Percentiles rank a stretch among this genome's conserved stretches.
These are phyloP conservation scores for Sutorius eximius DNA, from an alignment of 1,284 basidiomycete species.

Conservation along the genomic window DNA sequence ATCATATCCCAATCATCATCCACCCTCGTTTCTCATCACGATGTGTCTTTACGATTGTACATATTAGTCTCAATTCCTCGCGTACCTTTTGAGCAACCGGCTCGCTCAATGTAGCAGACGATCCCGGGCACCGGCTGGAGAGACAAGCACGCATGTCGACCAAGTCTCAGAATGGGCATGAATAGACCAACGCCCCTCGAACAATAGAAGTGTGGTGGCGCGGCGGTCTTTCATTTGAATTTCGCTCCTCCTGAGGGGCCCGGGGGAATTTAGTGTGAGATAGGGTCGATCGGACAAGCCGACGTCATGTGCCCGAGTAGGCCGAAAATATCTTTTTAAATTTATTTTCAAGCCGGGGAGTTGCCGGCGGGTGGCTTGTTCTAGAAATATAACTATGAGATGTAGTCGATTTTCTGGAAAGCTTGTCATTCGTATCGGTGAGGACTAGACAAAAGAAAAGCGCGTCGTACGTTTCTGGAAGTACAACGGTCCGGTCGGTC, in stretches of 20 bases:
- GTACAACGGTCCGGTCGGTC: not conserved
- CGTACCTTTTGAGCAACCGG: not conserved
- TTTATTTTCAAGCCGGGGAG: too few relatives aligned
- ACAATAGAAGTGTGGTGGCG: not conserved
- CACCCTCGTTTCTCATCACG: not conserved
- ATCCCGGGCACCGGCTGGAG: not conserved
- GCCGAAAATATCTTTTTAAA: not conserved
- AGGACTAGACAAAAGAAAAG: too few relatives aligned
- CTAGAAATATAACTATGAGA: too few relatives aligned
- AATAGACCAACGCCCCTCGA: not conserved
- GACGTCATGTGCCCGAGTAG: not conserved
- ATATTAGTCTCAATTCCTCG: not conserved
- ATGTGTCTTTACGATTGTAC: not conserved
- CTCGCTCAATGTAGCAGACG: not conserved
- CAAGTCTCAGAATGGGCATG: not conserved
- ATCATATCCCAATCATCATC: slow-evolving; percentile 5
- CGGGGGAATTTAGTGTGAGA: not conserved
- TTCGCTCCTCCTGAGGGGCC: not conserved
- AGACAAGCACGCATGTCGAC: not conserved
- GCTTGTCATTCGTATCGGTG: too few relatives aligned
- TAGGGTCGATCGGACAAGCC: not conserved
- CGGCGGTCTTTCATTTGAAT: not conserved
- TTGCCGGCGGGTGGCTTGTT: too few relatives aligned
- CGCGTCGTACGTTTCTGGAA: not conserved
- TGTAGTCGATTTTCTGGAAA: too few relatives aligned